Percentiles rank a stretch among this genome's conserved stretches.
Conservation (phyloP, 352 stramenopile species). For the Phytophthora idaei region DNA sequence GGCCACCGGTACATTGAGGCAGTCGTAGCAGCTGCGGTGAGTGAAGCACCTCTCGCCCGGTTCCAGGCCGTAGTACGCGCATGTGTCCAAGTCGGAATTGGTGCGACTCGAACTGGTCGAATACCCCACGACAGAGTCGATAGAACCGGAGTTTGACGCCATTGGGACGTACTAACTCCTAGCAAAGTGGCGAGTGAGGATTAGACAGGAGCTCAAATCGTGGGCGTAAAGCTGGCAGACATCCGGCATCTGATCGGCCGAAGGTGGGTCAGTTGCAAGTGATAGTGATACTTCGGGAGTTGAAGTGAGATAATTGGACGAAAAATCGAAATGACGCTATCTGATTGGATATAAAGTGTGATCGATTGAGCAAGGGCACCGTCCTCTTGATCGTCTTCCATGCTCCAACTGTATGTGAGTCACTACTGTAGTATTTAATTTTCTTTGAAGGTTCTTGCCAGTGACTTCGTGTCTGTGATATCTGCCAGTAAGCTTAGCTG, state of each 20-base stretch:
- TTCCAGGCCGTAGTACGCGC: slow-evolving; percentile 53
- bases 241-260: slow-evolving; percentile 27
- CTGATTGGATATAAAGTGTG: slow-evolving; percentile 15
- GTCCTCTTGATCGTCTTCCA: neutral
- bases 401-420: neutral
- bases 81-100: slow-evolving; percentile 36
- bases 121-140: neutral
- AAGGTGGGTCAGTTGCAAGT: neutral
- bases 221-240: slow-evolving; percentile 9
- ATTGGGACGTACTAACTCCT: slow-evolving; percentile 4
- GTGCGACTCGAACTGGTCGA: slow-evolving; percentile 17
- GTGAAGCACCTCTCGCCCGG: slow-evolving; percentile 40
- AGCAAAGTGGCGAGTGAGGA: slow-evolving; percentile 1
- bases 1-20: slow-evolving; percentile 47
- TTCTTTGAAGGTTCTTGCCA: too few relatives aligned
- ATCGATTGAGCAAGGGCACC: neutral
- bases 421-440: neutral
- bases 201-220: slow-evolving; percentile 16
- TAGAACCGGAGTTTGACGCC: slow-evolving; percentile 15
- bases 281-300: slow-evolving; percentile 7
- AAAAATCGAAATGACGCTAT: neutral
- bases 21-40: slow-evolving; percentile 65
- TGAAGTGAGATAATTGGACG: slow-evolving; percentile 24
- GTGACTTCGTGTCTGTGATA: too few relatives aligned
- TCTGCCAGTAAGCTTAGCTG: too few relatives aligned